Percentiles rank a stretch among this genome's conserved stretches.
phyloP scores from a whole-genome alignment of 352 stramenopile species.

The Globisporangium takayamanum region DNA sequence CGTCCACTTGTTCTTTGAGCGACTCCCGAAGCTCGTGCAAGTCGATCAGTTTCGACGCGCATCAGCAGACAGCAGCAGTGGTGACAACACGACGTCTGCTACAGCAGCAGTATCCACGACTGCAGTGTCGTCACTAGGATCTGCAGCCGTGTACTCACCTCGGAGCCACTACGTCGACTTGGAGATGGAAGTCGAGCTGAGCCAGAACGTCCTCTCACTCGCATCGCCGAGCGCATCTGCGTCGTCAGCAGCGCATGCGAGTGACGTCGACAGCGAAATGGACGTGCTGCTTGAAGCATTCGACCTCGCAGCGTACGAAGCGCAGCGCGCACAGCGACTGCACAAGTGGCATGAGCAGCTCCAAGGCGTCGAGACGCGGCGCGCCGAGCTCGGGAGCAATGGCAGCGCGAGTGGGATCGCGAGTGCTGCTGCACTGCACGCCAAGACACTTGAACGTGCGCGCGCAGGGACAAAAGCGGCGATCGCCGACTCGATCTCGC shows the following conservation, averaged over 20 bases:
- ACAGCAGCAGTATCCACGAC: neutral
- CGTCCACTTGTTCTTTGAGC: constrained; percentile 51
- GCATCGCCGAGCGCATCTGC: neutral
- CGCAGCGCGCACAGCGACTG: constrained; percentile 34
- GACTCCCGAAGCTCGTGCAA: constrained; percentile 50
- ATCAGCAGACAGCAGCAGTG: neutral
- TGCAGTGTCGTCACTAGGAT: neutral
- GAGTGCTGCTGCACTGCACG: constrained; percentile 13
- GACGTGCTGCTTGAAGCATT: constrained; percentile 13
- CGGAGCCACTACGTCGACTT: constrained; percentile 29
- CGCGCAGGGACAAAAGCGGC: constrained; percentile 31
- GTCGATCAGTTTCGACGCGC: constrained; percentile 46
- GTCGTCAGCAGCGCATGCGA: neutral
- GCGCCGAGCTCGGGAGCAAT: constrained; percentile 25
- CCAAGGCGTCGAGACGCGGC: constrained; percentile 35
- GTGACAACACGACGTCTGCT: too few relatives aligned
- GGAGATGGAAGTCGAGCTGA: constrained; percentile 25
- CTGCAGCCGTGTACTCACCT: constrained; percentile 17
- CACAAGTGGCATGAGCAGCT: constrained; percentile 48
- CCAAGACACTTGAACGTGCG: constrained; percentile 22
- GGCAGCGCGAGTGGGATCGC: constrained; percentile 14
- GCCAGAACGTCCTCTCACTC: constrained; percentile 22
- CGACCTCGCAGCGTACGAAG: constrained; percentile 33
- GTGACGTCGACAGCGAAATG: constrained; percentile 13
- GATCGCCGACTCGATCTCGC: constrained; percentile 38